These are phyloP conservation scores for Tetrastigma voinierianum DNA, from an alignment of 164 flowering plant species.

Conservation along the genomic window DNA sequence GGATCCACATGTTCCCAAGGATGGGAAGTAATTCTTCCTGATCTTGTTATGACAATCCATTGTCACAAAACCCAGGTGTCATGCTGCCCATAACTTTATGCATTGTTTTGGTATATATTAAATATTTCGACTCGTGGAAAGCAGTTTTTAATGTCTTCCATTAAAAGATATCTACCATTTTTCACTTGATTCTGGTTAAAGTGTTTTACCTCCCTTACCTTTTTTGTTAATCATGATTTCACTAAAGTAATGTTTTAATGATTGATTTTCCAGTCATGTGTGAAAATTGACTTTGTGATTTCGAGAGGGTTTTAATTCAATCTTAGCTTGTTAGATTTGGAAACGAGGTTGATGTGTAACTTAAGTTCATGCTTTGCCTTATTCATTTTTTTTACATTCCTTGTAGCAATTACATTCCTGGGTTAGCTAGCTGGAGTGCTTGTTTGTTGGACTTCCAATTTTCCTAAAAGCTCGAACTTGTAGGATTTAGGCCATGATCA, in stretches of 20 bases:
- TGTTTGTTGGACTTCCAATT: too few species aligned
- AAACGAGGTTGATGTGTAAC: too few species aligned
- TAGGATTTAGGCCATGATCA: too few species aligned
- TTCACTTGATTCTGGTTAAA: too few species aligned
- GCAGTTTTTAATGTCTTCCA: neutral
- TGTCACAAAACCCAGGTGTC: constrained; percentile 97
- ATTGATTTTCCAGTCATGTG: neutral
- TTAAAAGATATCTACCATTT: neutral
- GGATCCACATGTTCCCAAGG: constrained; percentile 72
- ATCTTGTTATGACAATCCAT: constrained; percentile 76
- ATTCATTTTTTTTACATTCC: neutral
- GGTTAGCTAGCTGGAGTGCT: neutral
- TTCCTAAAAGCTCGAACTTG: too few species aligned
- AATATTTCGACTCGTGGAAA: neutral
- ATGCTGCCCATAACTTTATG: neutral
- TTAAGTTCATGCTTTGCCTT: too few species aligned
- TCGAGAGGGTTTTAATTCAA: neutral
- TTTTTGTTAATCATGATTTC: too few species aligned
- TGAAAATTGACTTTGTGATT: neutral
- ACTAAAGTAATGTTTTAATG: too few species aligned
- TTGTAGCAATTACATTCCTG: neutral
- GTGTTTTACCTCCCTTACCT: too few species aligned
- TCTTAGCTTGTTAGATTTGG: too few species aligned
- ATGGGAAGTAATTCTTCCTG: constrained; percentile 58
- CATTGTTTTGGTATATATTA: neutral